Base-by-base conservation (phyloP, 2,329 filamentous ascomycete species). In the Alternaria consortialis region DNA sequence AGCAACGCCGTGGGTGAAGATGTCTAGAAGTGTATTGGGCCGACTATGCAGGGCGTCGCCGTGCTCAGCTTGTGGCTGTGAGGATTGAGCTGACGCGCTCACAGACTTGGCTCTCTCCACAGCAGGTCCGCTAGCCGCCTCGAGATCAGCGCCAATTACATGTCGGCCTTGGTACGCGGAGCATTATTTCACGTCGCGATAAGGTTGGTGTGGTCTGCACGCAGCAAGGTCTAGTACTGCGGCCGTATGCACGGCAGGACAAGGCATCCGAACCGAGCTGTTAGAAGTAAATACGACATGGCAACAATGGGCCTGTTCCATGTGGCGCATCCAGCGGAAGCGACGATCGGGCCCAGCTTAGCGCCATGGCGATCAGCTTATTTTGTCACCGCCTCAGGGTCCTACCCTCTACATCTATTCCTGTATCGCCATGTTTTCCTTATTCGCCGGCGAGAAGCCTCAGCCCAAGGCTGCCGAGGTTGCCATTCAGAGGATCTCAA, bases 401-500 rank as follows among this genome's bases (percentile, higher is more conserved):
- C 53, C 58, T 46, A 54, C 54, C 53, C 56, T 60, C 47, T 58
- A 61, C 58, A 56, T 64, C 65, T 65, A 69, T 70, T 67, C 65
- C 50, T 60, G 65, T 60, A 29, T 55, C 54, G 57, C 56, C 50
- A 55, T 64, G 53, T 60, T 40, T 36, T 47, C 57, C 62, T 56
- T 58, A 65, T 71, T 73, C 62, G 67, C 65, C 65, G 66, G 51
- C 62, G 59, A 63, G 52, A 62, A 62, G 58, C 53, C 60, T 34
- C 57, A 56, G 11, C 58, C 58, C 42, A 61, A 53, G 37, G 54
- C 54, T 23, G 58, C 54, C 20, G 58, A 58, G 54, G 58, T 31
- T 7, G 58, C 54, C 48, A 61, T 61, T n/a, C 29, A 52, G 48
- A 66, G 54, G 37, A 56, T 65, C 15, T 64, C 66, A 17, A 40